Conservation (phyloP, 768 basidiomycete genomes). For the Rhizopogon roseolus region DNA sequence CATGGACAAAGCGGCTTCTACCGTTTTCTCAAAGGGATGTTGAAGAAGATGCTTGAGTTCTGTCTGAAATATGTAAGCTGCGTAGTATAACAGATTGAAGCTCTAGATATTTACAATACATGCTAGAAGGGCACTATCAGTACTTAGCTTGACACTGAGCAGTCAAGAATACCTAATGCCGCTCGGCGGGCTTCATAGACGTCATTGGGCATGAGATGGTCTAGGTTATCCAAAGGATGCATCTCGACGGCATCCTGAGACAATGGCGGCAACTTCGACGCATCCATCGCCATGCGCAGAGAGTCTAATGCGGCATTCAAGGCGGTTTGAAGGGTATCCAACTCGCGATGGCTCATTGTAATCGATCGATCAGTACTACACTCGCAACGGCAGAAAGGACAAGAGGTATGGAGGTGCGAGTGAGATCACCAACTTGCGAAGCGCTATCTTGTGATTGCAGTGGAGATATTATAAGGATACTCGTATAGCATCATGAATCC, state of each 20-base stretch:
- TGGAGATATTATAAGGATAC: no score
- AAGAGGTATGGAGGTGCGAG: no score
- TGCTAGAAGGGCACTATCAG: background rate
- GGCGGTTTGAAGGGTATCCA: background rate
- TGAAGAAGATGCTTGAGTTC: conserved; percentile 2
- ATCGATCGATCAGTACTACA: no score
- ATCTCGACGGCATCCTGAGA: background rate
- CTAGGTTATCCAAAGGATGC: background rate
- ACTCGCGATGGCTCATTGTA: no score
- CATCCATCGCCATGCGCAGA: background rate
- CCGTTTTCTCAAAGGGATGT: background rate
- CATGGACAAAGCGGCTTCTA: conserved; percentile 6
- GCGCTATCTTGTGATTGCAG: no score
- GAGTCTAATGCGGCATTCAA: background rate
- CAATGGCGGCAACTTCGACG: background rate
- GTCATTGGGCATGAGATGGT: background rate
- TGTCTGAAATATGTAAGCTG: background rate
- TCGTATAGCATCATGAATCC: no score
- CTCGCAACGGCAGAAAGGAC: no score
- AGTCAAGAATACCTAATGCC: background rate
- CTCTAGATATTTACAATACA: background rate
- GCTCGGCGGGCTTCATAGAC: background rate
- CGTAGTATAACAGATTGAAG: background rate
- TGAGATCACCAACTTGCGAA: no score
- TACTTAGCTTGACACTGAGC: background rate